Evolutionary conservation across 169 alveolate genomes (phyloP).

Genomic region (Hepatocystis sp.): DNA sequence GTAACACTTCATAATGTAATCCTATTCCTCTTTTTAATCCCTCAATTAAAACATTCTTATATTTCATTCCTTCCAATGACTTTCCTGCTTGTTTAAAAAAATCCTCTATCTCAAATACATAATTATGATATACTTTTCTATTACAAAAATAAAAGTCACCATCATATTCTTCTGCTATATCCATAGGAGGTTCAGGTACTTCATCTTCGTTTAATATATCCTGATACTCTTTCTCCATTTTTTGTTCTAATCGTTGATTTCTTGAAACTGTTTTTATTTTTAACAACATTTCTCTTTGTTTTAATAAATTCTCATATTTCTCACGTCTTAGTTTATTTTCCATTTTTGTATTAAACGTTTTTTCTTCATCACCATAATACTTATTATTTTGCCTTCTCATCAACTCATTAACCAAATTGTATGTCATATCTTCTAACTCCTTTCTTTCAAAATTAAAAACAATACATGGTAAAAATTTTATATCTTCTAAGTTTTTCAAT

Average conservation of each 20-base stretch:
- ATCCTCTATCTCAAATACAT: constrained; percentile 84
- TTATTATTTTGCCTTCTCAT: constrained; percentile 88
- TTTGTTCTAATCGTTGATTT: constrained; percentile 90
- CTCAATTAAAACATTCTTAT: constrained; percentile 82
- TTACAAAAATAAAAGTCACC: constrained; percentile 89
- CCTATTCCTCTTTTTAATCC: constrained; percentile 93
- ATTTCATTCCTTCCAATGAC: constrained; percentile 81
- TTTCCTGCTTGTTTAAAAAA: constrained; percentile 82
- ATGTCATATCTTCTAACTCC: constrained; percentile 86
- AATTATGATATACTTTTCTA: constrained; percentile 81
- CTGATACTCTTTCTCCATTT: constrained; percentile 83
- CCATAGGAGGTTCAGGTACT: constrained; percentile 88
- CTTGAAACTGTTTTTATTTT: constrained; percentile 86
- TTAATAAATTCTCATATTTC: constrained; percentile 83
- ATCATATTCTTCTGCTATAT: constrained; percentile 91
- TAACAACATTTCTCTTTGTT: constrained; percentile 86
- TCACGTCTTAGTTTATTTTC: constrained; percentile 87
- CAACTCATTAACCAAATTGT: constrained; percentile 82
- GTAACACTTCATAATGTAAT: constrained; percentile 92
- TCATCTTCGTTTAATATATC: constrained; percentile 83
- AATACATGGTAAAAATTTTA: constrained; percentile 90
- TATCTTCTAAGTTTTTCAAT: constrained; percentile 84
- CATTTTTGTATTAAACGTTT: constrained; percentile 83
- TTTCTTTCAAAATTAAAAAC: constrained; percentile 90
- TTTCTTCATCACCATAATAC: constrained; percentile 90